Evolutionary conservation across 495 filamentous ascomycete genomes (phyloP).

Genomic region (Annulohypoxylon stygium): DNA sequence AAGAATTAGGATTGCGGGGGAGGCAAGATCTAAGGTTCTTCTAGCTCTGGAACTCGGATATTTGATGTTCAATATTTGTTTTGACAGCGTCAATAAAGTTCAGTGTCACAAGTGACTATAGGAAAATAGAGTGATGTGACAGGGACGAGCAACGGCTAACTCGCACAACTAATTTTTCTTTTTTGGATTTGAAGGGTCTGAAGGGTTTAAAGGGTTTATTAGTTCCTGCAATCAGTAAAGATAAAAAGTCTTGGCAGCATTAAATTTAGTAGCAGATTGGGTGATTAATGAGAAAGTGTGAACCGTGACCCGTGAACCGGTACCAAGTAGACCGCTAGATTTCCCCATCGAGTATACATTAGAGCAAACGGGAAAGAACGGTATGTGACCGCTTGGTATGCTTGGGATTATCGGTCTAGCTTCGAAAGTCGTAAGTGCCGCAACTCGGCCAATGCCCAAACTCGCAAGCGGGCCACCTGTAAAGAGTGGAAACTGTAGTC

Average conservation of each 20-base stretch:
- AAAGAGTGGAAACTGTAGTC: conserved; percentile 37
- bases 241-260: conserved; percentile 8
- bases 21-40: conserved; percentile 16
- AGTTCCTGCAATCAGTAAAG: background rate
- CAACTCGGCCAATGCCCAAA: conserved; percentile 35
- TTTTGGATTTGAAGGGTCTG: background rate
- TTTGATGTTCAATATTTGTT: background rate
- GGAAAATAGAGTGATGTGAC: conserved; percentile 3
- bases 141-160: background rate
- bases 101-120: conserved; percentile 11
- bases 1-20: conserved; percentile 13
- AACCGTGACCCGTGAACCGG: too few relatives aligned
- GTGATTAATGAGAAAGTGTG: background rate
- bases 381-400: conserved; percentile 42
- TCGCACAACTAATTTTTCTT: conserved; percentile 12
- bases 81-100: conserved; percentile 8
- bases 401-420: conserved; percentile 37
- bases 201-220: background rate
- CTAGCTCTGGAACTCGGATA: background rate
- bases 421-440: conserved; percentile 36
- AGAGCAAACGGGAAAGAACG: conserved; percentile 28
- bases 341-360: conserved; percentile 26
- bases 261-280: conserved; percentile 24
- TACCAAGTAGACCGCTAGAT: conserved; percentile 34
- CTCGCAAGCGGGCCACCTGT: conserved; percentile 36